Evolutionary conservation across 805 yeast genomes (phyloP), one percentile per base, ranked within the genome.

Genomic region (Candida quercuum): DNA sequence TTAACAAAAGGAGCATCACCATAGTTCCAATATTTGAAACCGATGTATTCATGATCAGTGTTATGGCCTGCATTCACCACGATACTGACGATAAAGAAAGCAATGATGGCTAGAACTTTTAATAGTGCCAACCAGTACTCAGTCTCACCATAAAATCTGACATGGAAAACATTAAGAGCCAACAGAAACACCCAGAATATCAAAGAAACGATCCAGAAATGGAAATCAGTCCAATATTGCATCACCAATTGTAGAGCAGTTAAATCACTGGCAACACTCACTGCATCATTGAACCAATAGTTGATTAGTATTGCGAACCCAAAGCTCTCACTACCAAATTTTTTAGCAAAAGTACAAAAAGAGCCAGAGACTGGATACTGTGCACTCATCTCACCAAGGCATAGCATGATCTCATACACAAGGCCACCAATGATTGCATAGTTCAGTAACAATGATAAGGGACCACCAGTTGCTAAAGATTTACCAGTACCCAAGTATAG

Each of bases 101-200:
- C 82, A 23, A 66, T 49, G 41, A 77, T 71, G 46, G 81, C 76
- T 29, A 81, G 57, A 20, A 82, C 74, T 57, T 83, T 84, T 49
- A 84, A 69, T 45, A 74, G 47, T 32, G 85, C 79, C 53, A 82
- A 78, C 59, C 78, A 71, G 41, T 83, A 71, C 52, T 76, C 82
- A 14, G 78, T 75, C 53, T 76, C 81, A 39, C 80, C 82, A 41
- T 71, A 74, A 49, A 76, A 72, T 38, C 60, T 64, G 22, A 72
- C 76, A 43, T 76, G 78, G 43, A 72, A 64, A 20, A 71, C 51
- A 51, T 73, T 71, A 40, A 78, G 64, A 15, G 53, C 39, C n/a
- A 74, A 49, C 21, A 77, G 60, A 3, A 75, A 54, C n/a, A 65
- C 54, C 48, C 66, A 73, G 51, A 78, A 72, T 12, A 77, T 74